Base-by-base conservation (phyloP, 352 stramenopile species). In the Phytophthora pistaciae region DNA sequence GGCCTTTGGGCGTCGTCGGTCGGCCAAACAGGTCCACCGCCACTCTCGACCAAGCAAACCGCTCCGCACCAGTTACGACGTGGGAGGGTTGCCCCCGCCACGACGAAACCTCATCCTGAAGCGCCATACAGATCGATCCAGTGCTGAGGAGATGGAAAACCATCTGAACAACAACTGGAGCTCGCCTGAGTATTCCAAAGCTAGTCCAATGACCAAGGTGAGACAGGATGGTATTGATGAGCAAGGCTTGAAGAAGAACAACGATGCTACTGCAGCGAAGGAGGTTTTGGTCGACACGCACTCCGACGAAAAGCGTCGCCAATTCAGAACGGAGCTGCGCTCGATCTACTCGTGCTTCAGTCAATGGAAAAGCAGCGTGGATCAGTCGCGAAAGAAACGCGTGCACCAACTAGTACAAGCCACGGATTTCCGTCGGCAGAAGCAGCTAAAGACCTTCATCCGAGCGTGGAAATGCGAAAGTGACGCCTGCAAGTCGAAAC, bases 21-120 rank as follows among this genome's bases (percentile, higher is more conserved):
- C 72, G 5, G 46, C 57, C 23, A 73, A 64, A 48, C 53, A 72
- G 16, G 44, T 68, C 25, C 61, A 64, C 60, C 59, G 48, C 18
- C 52, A 57, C 1, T 64, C 31, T 23, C 46, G 40, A 16, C 49
- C 50, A 46, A 54, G 20, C 4, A 60, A 63, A 4, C 18, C 36
- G 10, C 38, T 55, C 57, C 31, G 23, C 14, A 44, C 23, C 2
- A 16, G 4, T 5, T 50, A 60, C 20, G 44, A 54, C 9, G 46
- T 40, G 4, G 25, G 36, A n/a, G 13, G 18, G 6, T 20, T 64
- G 11, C 59, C 29, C 44, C 40, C 21, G 31, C 31, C 40, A 44
- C 58, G 58, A 11, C 60, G 36, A 48, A 76, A 79, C 46, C 67
- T 79, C 1, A 66, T 79, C 13, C 54, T 76, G 5, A 75, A 76